Percentiles rank a stretch among this genome's conserved stretches.
Conservation (phyloP, 495 filamentous ascomycete genomes). For the Penicillium nucicola region DNA sequence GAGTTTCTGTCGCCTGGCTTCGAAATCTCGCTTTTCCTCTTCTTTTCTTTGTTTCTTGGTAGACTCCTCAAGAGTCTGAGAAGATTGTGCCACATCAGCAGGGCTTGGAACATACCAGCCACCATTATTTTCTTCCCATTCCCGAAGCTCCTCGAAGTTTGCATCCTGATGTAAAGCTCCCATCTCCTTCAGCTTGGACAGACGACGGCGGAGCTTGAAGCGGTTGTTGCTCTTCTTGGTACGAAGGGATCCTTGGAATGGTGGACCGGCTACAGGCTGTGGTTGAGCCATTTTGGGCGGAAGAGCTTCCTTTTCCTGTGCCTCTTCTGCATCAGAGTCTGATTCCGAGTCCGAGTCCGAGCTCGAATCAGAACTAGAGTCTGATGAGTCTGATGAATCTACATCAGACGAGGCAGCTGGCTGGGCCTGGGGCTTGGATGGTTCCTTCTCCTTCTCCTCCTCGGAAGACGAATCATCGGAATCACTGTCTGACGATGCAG, state of each 20-base stretch:
- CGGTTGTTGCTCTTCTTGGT: conserved; percentile 57
- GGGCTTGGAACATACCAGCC: conserved; percentile 19
- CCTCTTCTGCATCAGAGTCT: conserved; percentile 31
- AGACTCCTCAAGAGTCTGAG: conserved; percentile 12
- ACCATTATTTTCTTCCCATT: conserved; percentile 31
- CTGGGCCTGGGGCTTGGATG: background rate
- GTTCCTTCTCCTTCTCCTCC: too few relatives aligned
- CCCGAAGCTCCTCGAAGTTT: conserved; percentile 43
- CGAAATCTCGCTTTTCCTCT: conserved; percentile 38
- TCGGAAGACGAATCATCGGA: conserved; percentile 21
- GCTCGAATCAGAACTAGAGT: conserved; percentile 13
- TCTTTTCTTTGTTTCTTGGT: conserved; percentile 8
- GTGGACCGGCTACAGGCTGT: conserved; percentile 18
- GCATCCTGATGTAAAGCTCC: conserved; percentile 47
- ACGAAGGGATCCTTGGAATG: conserved; percentile 40
- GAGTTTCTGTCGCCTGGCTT: conserved; percentile 49
- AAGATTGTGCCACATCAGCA: background rate
- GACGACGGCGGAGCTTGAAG: conserved; percentile 42
- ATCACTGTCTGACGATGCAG: conserved; percentile 18
- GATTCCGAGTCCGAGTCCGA: conserved; percentile 28
- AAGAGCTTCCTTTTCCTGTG: conserved; percentile 1
- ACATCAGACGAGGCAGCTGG: background rate
- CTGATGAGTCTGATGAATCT: conserved; percentile 2
- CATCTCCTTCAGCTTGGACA: conserved; percentile 48
- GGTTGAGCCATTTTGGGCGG: background rate